phyloP scores from a whole-genome alignment of 768 basidiomycete genomes.

The Boletus rufocinnamomeus region DNA sequence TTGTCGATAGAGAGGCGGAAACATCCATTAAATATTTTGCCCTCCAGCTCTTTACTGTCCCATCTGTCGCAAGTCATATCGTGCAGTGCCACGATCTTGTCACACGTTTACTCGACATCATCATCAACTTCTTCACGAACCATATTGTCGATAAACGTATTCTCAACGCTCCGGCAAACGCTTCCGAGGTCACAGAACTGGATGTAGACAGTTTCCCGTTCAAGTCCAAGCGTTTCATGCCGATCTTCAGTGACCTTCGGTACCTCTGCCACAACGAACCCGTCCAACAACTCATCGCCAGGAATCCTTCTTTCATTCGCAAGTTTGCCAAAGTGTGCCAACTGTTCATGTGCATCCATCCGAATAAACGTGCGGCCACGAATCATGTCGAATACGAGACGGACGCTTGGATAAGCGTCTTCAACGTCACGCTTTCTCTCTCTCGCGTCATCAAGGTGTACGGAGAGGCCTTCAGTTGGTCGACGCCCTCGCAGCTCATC shows the following conservation, averaged over 20 bases:
- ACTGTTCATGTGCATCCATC: conserved; percentile 92
- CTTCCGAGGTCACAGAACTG: conserved; percentile 39
- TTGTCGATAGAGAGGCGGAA: conserved; percentile 92
- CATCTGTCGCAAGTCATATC: conserved; percentile 79
- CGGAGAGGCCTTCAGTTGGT: conserved; percentile 76
- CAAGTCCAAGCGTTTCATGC: conserved; percentile 95
- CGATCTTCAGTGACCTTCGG: conserved; percentile 88
- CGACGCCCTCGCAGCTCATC: conserved; percentile 59
- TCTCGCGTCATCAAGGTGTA: conserved; percentile 88
- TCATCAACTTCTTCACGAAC: conserved; percentile 91
- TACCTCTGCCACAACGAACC: conserved; percentile 80
- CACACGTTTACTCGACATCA: conserved; percentile 75
- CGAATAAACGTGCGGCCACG: conserved; percentile 78
- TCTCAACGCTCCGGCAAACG: conserved; percentile 29
- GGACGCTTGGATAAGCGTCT: conserved; percentile 95
- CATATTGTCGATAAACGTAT: conserved; percentile 79
- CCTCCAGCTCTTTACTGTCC: conserved; percentile 90
- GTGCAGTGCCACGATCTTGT: conserved; percentile 74
- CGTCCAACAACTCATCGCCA: conserved; percentile 78
- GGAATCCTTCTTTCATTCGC: conserved; percentile 62
- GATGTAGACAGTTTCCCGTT: conserved; percentile 88
- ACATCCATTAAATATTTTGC: conserved; percentile 94
- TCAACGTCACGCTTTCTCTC: conserved; percentile 90
- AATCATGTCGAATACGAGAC: conserved; percentile 95
- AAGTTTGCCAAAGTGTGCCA: conserved; percentile 78